Base-by-base conservation (phyloP, 2,329 filamentous ascomycete genomes). In the Corinectria fuckeliana region DNA sequence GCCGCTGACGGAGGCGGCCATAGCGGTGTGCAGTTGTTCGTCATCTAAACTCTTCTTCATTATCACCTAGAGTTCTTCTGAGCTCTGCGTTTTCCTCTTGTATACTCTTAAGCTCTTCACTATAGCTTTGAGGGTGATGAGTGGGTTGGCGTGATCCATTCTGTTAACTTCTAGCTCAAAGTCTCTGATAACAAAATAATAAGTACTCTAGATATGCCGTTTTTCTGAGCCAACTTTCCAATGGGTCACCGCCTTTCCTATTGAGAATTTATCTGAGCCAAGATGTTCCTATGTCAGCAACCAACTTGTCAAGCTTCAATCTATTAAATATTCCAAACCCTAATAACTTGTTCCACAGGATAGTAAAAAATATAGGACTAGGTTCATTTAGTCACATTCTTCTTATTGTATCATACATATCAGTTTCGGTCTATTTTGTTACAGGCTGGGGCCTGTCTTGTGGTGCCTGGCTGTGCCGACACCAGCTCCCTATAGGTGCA, bases 361-460 rank as follows among this genome's bases (percentile, higher is more conserved):
- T 42, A 52, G 49, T 20, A 21, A 52, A 52, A 52, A 52, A 42
- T 38, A 30, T 51, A 13, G 48, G 48, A 51, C 30, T 52, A 52
- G 8, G 21, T 7, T 52, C 49, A 52, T 38, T 41, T 23, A n/a
- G 16, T 38, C 28, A 21, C 49, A 28, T 32, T 34, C 41, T 20
- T 39, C 34, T 32, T 21, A 16, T 18, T 50, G 28, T 36, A 50
- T 36, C 11, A n/a, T 32, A 14, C 10, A 36, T 50, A 36, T 50
- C 18, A 36, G 20, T 36, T 50, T 36, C 16, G n/a, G 11, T 36
- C 18, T 50, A 28, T 36, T 50, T 7, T 32, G 30, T 13, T 11
- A 32, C 30, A 10, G 10, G 30, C 30, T 32, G 30, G 30, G 30
- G 30, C 30, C 30, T 32, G 30, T 8, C 30, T 10, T 32, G 30